Evolutionary conservation across 2,329 filamentous ascomycete species (phyloP).

Genomic region (Fusarium nanum): DNA sequence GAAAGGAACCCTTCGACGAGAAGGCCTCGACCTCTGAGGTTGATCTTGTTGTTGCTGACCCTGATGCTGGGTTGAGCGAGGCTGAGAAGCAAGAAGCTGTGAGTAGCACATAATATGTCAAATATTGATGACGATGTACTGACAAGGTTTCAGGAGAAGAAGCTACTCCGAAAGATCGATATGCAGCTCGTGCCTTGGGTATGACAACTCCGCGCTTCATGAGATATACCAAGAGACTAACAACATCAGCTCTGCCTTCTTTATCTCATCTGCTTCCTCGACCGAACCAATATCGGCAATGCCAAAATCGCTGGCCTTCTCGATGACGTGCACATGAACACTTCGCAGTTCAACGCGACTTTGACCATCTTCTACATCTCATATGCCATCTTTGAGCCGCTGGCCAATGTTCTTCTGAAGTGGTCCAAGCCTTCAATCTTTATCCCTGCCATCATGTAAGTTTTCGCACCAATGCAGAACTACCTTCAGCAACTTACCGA

Average conservation of each 20-base stretch:
- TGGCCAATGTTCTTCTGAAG: constrained; percentile 86
- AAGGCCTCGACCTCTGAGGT: constrained; percentile 47
- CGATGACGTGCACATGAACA: constrained; percentile 70
- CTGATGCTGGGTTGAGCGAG: constrained; percentile 71
- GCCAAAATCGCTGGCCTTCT: constrained; percentile 69
- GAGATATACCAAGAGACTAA: neutral
- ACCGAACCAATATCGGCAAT: constrained; percentile 81
- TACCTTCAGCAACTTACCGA: neutral
- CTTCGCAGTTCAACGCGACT: constrained; percentile 76
- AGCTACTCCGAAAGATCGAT: constrained; percentile 72
- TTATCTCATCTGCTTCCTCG: constrained; percentile 80
- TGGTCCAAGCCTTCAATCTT: constrained; percentile 80
- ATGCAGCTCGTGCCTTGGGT: constrained; percentile 70
- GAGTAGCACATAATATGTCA: constrained; percentile 45
- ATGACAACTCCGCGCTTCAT: constrained; percentile 30
- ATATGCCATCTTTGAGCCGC: constrained; percentile 81
- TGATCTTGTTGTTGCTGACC: constrained; percentile 47
- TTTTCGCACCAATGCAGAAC: constrained; percentile 35
- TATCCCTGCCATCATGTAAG: constrained; percentile 82
- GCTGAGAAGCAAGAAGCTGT: constrained; percentile 73
- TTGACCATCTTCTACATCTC: constrained; percentile 89
- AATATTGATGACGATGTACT: constrained; percentile 1
- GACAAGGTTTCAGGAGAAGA: constrained; percentile 63
- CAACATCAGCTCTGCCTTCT: constrained; percentile 69
- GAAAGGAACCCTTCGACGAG: constrained; percentile 47